Conservation (phyloP, 2,329 filamentous ascomycete genomes). For the Nothophoma quercina region DNA sequence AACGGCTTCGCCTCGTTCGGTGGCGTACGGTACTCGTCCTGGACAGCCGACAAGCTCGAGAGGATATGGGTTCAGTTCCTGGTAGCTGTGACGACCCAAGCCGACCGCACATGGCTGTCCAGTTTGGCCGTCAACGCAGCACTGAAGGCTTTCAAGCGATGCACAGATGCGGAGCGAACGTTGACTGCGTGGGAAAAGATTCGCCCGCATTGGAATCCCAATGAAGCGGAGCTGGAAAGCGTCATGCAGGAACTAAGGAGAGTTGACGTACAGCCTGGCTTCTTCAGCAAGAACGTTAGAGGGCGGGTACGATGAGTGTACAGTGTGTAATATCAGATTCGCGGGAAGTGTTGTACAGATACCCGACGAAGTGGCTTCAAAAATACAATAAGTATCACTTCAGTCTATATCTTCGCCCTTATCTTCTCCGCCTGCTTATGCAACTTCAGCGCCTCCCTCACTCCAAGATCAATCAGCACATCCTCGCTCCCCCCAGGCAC, state of each 20-base stretch:
- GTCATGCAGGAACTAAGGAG: conserved; percentile 35
- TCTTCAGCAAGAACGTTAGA: conserved; percentile 21
- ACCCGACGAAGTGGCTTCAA: not conserved
- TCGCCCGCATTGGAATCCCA: conserved; percentile 47
- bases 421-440: conserved; percentile 33
- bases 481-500: conserved; percentile 40
- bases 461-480: conserved; percentile 40
- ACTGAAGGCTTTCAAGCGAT: conserved; percentile 67
- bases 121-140: conserved; percentile 37
- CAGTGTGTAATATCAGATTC: not conserved
- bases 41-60: conserved; percentile 75
- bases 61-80: conserved; percentile 41
- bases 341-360: not conserved
- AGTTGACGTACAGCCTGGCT: conserved; percentile 28
- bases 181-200: conserved; percentile 63
- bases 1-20: conserved; percentile 82
- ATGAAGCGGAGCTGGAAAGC: conserved; percentile 42
- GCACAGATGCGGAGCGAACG: conserved; percentile 61
- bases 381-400: not conserved
- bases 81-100: conserved; percentile 21
- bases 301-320: not conserved
- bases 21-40: conserved; percentile 68
- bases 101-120: conserved; percentile 40
- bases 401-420: conserved; percentile 28
- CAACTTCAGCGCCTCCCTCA: conserved; percentile 40